These are phyloP conservation scores for Craterostigma plantagineum DNA, from an alignment of 257 asterid species.

Conservation along the genomic window DNA sequence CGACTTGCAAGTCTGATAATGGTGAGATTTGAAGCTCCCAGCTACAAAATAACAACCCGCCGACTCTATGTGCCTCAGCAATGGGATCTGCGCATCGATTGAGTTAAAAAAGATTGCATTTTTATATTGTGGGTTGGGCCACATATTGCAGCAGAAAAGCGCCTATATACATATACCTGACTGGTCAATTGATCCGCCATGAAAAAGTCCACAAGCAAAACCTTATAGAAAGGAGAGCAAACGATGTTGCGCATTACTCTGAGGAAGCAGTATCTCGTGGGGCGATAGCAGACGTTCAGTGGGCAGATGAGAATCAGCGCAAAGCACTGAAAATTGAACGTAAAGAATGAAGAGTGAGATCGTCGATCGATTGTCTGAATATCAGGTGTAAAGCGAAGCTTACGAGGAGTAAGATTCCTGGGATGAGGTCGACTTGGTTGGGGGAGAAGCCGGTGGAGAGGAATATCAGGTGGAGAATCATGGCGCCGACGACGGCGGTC, in stretches of 20 bases:
- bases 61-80: conserved; percentile 86
- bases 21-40: conserved; percentile 50
- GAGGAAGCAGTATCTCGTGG: conserved; percentile 63
- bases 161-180: conserved; percentile 80
- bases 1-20: conserved; percentile 49
- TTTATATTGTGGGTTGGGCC: background rate
- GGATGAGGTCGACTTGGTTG: conserved; percentile 40
- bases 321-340: conserved; percentile 18
- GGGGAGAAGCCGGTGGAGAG: conserved; percentile 37
- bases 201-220: conserved; percentile 79
- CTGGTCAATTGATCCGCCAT: conserved; percentile 99
- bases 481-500: conserved; percentile 70
- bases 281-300: conserved; percentile 54
- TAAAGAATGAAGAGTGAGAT: background rate
- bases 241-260: conserved; percentile 63
- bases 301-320: conserved; percentile 49
- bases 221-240: conserved; percentile 92
- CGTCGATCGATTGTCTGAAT: background rate
- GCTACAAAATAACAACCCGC: conserved; percentile 75
- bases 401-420: conserved; percentile 63
- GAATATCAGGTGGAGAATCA: conserved; percentile 64
- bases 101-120: background rate
- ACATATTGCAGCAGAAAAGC: no score
- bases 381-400: conserved; percentile 5
- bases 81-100: conserved; percentile 39